Percentiles rank a stretch among this genome's conserved stretches.
Conservation (phyloP, 2,329 filamentous ascomycete species). For the Sporothrix humicola region DNA sequence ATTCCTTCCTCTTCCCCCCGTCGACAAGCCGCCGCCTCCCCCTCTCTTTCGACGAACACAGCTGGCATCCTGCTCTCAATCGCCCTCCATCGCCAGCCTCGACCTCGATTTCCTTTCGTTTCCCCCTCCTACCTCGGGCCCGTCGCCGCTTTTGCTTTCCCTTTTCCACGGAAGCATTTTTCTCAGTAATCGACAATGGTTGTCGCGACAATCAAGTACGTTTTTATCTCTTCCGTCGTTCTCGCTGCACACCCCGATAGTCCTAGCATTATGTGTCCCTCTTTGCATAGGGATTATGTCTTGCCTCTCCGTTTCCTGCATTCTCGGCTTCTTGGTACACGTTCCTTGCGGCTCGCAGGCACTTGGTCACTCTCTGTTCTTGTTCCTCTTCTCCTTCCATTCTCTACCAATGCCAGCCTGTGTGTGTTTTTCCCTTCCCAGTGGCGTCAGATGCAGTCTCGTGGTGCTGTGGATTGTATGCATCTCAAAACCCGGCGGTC, state of each 20-base stretch:
- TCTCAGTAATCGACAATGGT: conserved; percentile 58
- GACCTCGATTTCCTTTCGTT: conserved; percentile 4
- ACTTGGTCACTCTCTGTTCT: neutral
- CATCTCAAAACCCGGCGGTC: neutral
- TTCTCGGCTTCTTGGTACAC: neutral
- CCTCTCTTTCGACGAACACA: conserved; percentile 6
- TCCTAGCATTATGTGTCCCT: conserved; percentile 16
- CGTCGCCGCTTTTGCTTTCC: neutral
- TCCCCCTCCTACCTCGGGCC: neutral
- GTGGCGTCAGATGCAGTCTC: conserved; percentile 2
- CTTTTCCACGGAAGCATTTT: neutral
- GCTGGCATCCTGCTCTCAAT: neutral
- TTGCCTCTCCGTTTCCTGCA: too few relatives aligned
- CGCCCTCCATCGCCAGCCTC: neutral
- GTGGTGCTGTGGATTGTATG: neutral
- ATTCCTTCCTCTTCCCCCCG: neutral
- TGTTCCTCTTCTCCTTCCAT: neutral
- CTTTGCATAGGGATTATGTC: neutral
- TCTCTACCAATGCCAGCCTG: neutral
- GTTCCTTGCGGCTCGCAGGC: neutral
- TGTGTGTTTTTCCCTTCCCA: neutral
- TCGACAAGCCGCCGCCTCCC: neutral
- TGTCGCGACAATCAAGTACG: conserved; percentile 70
- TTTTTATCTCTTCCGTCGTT: conserved; percentile 38
- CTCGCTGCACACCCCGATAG: neutral